Conservation (phyloP, 2,329 filamentous ascomycete species). For the Pseudocercospora crystallina region DNA sequence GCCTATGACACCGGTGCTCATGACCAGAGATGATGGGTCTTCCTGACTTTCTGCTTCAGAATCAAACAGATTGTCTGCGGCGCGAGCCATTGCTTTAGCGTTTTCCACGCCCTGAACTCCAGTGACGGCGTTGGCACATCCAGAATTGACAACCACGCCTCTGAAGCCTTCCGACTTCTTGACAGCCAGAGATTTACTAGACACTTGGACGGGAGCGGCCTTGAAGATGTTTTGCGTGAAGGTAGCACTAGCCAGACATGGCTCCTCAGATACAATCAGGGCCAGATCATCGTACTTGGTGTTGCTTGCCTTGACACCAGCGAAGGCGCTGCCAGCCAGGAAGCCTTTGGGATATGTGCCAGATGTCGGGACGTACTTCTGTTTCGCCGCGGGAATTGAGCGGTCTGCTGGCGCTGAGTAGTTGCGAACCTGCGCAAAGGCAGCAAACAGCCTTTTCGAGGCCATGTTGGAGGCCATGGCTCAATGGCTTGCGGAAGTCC, state of each 20-base stretch:
- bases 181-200: conserved; percentile 60
- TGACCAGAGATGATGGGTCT: conserved; percentile 23
- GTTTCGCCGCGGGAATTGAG: conserved; percentile 73
- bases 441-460: conserved; percentile 28
- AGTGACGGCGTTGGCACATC: conserved; percentile 95
- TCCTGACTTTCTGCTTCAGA: conserved; percentile 32
- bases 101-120: conserved; percentile 87
- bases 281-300: conserved; percentile 89
- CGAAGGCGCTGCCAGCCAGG: conserved; percentile 79
- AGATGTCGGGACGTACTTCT: conserved; percentile 81
- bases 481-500: not conserved
- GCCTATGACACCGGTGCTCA: conserved; percentile 98
- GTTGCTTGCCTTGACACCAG: conserved; percentile 91
- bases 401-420: conserved; percentile 62
- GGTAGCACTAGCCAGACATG: conserved; percentile 84
- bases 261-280: conserved; percentile 79
- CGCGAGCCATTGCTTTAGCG: conserved; percentile 77
- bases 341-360: conserved; percentile 93
- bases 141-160: conserved; percentile 88
- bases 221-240: conserved; percentile 99
- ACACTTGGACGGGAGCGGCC: conserved; percentile 89
- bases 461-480: conserved; percentile 23
- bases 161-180: conserved; percentile 69
- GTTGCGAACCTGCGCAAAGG: conserved; percentile 43
- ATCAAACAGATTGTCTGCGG: conserved; percentile 66